These are phyloP conservation scores for Paramecium bursaria DNA, from an alignment of 73 alveolate species.

Conservation along the genomic window DNA sequence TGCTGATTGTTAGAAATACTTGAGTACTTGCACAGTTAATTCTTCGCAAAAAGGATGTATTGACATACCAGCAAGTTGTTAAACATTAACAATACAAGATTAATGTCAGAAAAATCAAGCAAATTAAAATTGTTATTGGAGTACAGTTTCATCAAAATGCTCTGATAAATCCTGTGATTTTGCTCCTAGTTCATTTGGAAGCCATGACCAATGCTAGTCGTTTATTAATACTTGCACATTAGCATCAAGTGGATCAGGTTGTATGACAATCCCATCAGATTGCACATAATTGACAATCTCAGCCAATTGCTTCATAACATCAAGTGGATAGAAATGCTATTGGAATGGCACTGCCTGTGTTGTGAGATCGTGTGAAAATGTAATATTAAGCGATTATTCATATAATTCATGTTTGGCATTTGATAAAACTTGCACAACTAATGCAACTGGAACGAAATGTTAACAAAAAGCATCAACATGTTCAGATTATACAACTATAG, in stretches of 20 bases:
- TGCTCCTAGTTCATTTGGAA: constrained; percentile 2
- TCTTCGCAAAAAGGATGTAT: constrained; percentile 15
- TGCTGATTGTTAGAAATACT: background rate
- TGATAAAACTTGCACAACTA: constrained; percentile 20
- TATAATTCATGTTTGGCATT: constrained; percentile 6
- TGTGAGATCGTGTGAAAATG: background rate
- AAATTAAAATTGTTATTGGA: constrained; percentile 39
- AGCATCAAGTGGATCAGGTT: background rate
- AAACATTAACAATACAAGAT: too few species aligned
- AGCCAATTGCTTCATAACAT: constrained; percentile 8
- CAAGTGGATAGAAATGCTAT: background rate
- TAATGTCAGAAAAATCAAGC: constrained; percentile 7
- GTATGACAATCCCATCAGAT: background rate
- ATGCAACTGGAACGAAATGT: constrained; percentile 40
- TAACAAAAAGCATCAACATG: constrained; percentile 7
- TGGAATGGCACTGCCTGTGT: constrained; percentile 51
- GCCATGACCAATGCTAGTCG: constrained; percentile 9
- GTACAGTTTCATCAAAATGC: constrained; percentile 13
- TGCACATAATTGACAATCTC: background rate
- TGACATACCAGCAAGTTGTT: constrained; percentile 43
- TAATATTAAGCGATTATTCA: constrained; percentile 23
- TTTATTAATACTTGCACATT: constrained; percentile 31
- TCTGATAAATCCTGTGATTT: constrained; percentile 14
- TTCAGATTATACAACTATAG: too few species aligned
- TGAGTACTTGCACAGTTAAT: constrained; percentile 4